These are phyloP conservation scores for Chenopodium quinoa DNA, from an alignment of 148 eudicot genomes.

Conservation along the genomic window DNA sequence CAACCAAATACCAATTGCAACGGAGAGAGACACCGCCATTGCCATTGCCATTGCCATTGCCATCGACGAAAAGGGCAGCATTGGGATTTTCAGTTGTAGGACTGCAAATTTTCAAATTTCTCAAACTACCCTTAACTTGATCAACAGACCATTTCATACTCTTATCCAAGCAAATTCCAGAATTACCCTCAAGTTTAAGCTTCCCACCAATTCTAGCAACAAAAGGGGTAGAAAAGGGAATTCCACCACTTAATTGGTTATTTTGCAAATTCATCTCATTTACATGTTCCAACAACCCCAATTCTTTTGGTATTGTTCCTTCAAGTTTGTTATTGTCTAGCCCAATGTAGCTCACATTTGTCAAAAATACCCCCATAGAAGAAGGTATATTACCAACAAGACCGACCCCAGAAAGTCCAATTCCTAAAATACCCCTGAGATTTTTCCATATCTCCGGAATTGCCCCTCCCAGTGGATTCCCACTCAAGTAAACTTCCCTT, in stretches of 20 bases:
- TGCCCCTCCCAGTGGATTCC: slow-evolving; percentile 72
- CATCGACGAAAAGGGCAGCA: slow-evolving; percentile 32
- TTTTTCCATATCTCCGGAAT: slow-evolving; percentile 87
- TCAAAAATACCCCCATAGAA: slow-evolving; percentile 71
- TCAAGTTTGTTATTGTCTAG: slow-evolving; percentile 68
- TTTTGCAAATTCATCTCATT: slow-evolving; percentile 69
- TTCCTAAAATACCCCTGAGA: slow-evolving; percentile 57
- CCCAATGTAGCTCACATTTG: slow-evolving; percentile 45
- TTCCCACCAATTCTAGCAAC: slow-evolving; percentile 43
- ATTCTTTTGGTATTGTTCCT: slow-evolving; percentile 64
- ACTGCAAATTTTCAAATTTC: slow-evolving; percentile 43
- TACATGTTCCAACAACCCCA: slow-evolving; percentile 47
- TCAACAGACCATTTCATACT: slow-evolving; percentile 28
- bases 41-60: slow-evolving; percentile 10
- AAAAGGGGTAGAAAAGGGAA: slow-evolving; percentile 60
- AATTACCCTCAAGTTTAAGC: slow-evolving; percentile 65
- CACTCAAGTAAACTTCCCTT: slow-evolving; percentile 69
- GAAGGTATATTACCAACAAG: slow-evolving; percentile 65
- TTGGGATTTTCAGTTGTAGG: slow-evolving; percentile 16
- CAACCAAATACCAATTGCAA: slow-evolving; percentile 2
- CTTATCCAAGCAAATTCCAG: slow-evolving; percentile 57
- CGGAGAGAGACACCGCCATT: slow-evolving; percentile 21
- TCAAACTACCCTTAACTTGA: slow-evolving; percentile 29
- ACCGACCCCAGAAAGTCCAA: slow-evolving; percentile 61
- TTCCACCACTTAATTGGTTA: slow-evolving; percentile 56